These are phyloP conservation scores for Biscutella auriculata DNA, from an alignment of 441 rosid species.

Conservation along the genomic window DNA sequence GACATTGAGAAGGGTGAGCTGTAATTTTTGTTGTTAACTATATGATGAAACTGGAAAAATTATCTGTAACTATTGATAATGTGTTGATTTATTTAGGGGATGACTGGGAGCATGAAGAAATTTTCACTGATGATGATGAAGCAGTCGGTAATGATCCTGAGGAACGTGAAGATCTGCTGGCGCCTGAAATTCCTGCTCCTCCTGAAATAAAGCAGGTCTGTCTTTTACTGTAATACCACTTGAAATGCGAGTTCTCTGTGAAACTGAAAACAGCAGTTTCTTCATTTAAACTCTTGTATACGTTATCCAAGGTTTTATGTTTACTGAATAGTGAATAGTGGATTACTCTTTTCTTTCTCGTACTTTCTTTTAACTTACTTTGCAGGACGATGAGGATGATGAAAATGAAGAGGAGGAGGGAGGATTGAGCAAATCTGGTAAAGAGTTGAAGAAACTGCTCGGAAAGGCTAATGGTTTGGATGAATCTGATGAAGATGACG, in stretches of 20 bases:
- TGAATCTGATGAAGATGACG: constrained; percentile 78
- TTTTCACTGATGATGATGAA: constrained; percentile 97
- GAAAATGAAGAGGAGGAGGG: constrained; percentile 82
- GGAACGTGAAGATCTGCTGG: constrained; percentile 87
- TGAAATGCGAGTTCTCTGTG: background rate
- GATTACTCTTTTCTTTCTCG: background rate
- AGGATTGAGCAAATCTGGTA: constrained; percentile 84
- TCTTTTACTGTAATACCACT: background rate
- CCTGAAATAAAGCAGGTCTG: constrained; percentile 87
- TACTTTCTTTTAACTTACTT: background rate
- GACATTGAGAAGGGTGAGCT: constrained; percentile 82
- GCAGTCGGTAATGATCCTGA: constrained; percentile 85
- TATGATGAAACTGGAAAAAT: background rate
- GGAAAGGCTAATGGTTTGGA: constrained; percentile 55
- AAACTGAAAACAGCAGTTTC: background rate
- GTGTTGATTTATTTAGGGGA: constrained; percentile 50
- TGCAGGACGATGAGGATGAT: constrained; percentile 87
- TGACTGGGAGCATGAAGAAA: constrained; percentile 99
- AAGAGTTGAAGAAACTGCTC: constrained; percentile 83
- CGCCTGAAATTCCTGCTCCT: constrained; percentile 90
- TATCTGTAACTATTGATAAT: background rate
- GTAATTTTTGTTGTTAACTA: background rate
- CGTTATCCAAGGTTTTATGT: background rate
- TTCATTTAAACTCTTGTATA: background rate
- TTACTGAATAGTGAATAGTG: background rate